Conservation (phyloP, 2,329 filamentous ascomycete genomes). For the Scleromitrula shiraiana region DNA sequence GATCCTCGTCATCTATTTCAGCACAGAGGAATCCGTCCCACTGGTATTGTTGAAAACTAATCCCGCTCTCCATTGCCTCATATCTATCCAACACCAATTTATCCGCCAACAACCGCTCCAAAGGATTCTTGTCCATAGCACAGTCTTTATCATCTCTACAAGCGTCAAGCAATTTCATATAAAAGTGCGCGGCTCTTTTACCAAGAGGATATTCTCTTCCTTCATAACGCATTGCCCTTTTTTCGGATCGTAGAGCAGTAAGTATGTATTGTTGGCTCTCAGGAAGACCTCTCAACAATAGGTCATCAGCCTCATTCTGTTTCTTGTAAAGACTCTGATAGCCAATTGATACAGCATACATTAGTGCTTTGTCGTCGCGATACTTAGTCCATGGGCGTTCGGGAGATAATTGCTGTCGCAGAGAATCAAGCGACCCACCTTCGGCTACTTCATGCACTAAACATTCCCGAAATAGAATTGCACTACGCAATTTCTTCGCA, state of each 20-base stretch:
- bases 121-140: background rate
- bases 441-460: background rate
- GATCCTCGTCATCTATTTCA: slow-evolving; percentile 3
- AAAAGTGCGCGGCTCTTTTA: background rate
- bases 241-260: too few relatives aligned
- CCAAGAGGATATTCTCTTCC: background rate
- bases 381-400: background rate
- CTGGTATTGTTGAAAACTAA: background rate
- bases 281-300: background rate
- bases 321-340: background rate
- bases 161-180: background rate
- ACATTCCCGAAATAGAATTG: slow-evolving; percentile 6
- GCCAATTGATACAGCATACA: background rate
- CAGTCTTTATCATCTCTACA: background rate
- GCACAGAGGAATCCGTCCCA: slow-evolving; percentile 2
- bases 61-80: background rate
- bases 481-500: background rate
- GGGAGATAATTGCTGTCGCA: background rate
- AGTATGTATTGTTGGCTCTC: too few relatives aligned
- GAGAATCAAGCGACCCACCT: background rate
- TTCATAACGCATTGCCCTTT: too few relatives aligned
- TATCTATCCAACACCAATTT: background rate
- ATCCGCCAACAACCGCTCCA: background rate
- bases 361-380: background rate
- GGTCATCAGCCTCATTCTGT: background rate